These are phyloP conservation scores for Salix arbutifolia DNA, from an alignment of 345 rosid species.

Conservation along the genomic window DNA sequence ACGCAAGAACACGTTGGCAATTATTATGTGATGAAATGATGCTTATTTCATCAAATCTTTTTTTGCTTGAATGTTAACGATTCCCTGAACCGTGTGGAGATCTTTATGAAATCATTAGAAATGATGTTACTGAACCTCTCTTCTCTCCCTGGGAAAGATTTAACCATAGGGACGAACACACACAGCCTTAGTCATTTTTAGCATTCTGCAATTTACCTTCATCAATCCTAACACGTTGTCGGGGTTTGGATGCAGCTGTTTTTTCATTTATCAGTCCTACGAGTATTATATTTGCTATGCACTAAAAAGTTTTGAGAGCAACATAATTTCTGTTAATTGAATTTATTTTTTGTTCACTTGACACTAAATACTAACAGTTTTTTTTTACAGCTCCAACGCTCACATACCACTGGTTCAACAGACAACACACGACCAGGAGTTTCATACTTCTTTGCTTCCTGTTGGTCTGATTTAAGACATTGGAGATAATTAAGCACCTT, in stretches of 20 bases:
- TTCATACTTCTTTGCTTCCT: not conserved
- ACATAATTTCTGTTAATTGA: not conserved
- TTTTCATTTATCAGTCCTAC: not conserved
- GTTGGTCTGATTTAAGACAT: not conserved
- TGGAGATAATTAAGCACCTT: not conserved
- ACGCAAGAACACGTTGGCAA: too few species aligned
- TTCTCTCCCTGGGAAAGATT: too few species aligned
- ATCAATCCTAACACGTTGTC: not conserved
- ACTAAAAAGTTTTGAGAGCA: not conserved
- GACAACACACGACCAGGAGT: not conserved
- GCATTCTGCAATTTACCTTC: not conserved
- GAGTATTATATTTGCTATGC: not conserved
- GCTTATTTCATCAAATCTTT: too few species aligned
- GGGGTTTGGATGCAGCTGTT: not conserved
- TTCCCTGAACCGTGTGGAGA: too few species aligned
- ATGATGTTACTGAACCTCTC: too few species aligned
- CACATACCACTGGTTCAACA: slow-evolving; percentile 8
- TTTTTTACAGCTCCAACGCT: slow-evolving; percentile 10
- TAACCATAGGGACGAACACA: too few species aligned
- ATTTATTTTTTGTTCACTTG: not conserved
- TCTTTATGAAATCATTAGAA: too few species aligned
- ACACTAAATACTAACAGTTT: not conserved
- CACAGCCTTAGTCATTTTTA: not conserved
- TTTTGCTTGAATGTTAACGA: too few species aligned
- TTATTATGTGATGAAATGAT: too few species aligned